phyloP scores from a whole-genome alignment of 805 yeast species.

The Yamadazyma endophytica region DNA sequence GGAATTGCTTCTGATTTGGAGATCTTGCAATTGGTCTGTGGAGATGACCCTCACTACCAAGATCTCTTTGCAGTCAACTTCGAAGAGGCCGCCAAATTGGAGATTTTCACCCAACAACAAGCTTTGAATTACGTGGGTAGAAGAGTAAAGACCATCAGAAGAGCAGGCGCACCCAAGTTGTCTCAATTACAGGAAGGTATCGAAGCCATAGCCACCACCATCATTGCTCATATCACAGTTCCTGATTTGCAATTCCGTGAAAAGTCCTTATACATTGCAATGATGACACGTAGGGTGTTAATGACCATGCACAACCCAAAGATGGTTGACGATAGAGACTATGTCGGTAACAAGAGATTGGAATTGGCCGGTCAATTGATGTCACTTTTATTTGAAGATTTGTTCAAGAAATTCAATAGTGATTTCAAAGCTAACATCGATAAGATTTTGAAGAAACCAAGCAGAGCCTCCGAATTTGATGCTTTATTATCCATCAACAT shows the following conservation, averaged over 20 bases:
- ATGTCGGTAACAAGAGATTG: constrained; percentile 95
- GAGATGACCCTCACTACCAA: constrained; percentile 81
- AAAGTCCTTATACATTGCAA: constrained; percentile 89
- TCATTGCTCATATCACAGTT: constrained; percentile 91
- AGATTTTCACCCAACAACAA: constrained; percentile 86
- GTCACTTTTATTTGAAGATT: constrained; percentile 92
- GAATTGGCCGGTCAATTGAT: constrained; percentile 97
- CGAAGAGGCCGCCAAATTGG: constrained; percentile 86
- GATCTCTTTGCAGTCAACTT: constrained; percentile 89
- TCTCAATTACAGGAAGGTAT: constrained; percentile 88
- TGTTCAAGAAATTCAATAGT: constrained; percentile 91
- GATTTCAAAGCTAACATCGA: constrained; percentile 95
- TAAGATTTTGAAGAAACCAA: constrained; percentile 88
- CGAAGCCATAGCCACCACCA: constrained; percentile 93
- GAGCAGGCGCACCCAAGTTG: constrained; percentile 77
- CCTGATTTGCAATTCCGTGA: constrained; percentile 83
- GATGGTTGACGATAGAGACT: constrained; percentile 98
- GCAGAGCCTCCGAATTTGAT: constrained; percentile 92
- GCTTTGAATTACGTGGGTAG: constrained; percentile 89
- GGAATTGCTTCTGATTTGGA: constrained; percentile 91
- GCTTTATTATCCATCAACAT: constrained; percentile 86
- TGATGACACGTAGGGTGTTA: constrained; percentile 94
- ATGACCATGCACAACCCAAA: constrained; percentile 93
- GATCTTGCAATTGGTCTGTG: constrained; percentile 91
- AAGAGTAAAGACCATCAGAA: constrained; percentile 87